Conservation (phyloP, 2,329 filamentous ascomycete genomes). For the Monosporascus sp. region DNA sequence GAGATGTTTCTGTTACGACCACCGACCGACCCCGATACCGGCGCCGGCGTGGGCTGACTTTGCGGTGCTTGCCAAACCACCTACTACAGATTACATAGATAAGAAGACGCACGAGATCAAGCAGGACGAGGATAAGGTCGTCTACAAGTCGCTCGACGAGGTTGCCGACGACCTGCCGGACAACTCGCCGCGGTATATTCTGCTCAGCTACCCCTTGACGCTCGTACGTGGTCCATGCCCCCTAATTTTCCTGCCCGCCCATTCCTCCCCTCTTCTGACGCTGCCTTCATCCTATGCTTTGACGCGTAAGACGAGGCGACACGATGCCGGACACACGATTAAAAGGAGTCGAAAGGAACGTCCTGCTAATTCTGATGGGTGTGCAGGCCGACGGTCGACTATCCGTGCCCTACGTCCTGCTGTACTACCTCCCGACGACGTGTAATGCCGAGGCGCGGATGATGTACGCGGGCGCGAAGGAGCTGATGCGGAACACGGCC, state of each 20-base stretch:
- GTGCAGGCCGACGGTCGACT: conserved; percentile 73
- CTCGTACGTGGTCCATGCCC: conserved; percentile 49
- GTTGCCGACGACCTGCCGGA: conserved; percentile 88
- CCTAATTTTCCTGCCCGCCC: too few species aligned
- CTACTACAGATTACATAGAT: conserved; percentile 73
- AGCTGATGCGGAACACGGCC: conserved; percentile 88
- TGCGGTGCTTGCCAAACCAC: neutral
- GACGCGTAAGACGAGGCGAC: too few species aligned
- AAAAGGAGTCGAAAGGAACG: too few species aligned
- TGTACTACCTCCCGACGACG: conserved; percentile 91
- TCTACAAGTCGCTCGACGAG: conserved; percentile 77
- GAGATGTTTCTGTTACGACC: too few species aligned
- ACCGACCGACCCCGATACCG: too few species aligned
- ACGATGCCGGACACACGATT: too few species aligned
- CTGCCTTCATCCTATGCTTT: neutral
- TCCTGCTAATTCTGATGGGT: neutral
- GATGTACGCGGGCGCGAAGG: conserved; percentile 94
- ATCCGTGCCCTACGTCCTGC: conserved; percentile 86
- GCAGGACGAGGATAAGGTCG: conserved; percentile 67
- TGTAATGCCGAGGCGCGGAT: conserved; percentile 84
- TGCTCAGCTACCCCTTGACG: conserved; percentile 87
- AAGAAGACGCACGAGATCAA: conserved; percentile 85
- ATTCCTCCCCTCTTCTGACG: neutral
- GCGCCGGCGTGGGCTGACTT: conserved; percentile 3
- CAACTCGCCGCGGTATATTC: conserved; percentile 81